Percentiles rank a stretch among this genome's conserved stretches.
Evolutionary conservation across 164 flowering plant genomes (phyloP).

Genomic region (Malania oleifera): DNA sequence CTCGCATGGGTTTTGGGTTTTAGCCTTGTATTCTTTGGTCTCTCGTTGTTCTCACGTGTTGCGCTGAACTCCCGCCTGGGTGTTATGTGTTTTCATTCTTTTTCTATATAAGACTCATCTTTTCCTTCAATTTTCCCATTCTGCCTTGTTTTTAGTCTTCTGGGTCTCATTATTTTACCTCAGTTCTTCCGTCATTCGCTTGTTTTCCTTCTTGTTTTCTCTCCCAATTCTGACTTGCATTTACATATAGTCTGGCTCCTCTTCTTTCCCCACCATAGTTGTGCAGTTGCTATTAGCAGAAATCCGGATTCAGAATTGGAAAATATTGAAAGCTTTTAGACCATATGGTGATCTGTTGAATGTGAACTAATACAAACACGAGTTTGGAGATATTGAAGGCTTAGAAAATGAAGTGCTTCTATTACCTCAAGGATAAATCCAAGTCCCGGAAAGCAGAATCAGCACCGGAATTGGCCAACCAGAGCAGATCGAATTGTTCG

Average conservation of each 20-base stretch:
- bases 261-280: too few relatives aligned
- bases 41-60: not conserved
- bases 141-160: not conserved
- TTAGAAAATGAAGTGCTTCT: slow-evolving; percentile 29
- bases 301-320: too few relatives aligned
- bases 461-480: slow-evolving; percentile 34
- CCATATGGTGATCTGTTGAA: too few relatives aligned
- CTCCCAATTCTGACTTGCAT: too few relatives aligned
- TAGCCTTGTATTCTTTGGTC: too few relatives aligned
- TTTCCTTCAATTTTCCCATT: slow-evolving; percentile 1
- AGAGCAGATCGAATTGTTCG: slow-evolving; percentile 6
- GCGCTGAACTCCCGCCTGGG: slow-evolving; percentile 1
- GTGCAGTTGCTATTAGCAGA: too few relatives aligned
- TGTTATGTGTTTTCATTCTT: not conserved
- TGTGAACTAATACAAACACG: too few relatives aligned
- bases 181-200: not conserved
- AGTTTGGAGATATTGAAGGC: too few relatives aligned
- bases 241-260: too few relatives aligned
- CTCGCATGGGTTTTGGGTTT: too few relatives aligned
- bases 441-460: slow-evolving; percentile 27
- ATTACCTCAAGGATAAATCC: slow-evolving; percentile 21
- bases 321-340: too few relatives aligned
- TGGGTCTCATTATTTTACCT: not conserved
- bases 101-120: not conserved
- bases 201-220: not conserved